Evolutionary conservation across 345 rosid genomes (phyloP).

Genomic region (Salix udensis): DNA sequence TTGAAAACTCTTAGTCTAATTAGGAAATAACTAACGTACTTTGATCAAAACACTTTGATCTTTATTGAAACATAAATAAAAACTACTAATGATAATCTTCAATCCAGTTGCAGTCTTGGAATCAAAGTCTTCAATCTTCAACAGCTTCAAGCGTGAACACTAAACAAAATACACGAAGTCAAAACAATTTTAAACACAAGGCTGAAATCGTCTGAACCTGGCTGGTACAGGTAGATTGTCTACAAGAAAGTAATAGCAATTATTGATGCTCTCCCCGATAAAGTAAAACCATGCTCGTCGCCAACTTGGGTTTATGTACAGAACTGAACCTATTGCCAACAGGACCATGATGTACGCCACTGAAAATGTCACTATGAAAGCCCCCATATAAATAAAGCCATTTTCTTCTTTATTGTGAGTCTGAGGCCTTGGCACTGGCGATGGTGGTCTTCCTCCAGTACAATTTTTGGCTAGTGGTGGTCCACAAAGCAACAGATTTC

Average conservation of each 20-base stretch:
- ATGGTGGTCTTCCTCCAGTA: background rate
- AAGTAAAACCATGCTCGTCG: constrained; percentile 13
- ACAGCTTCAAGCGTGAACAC: no score
- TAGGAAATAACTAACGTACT: no score
- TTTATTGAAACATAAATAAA: no score
- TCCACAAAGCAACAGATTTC: constrained; percentile 27
- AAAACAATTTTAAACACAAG: no score
- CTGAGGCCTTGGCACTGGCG: background rate
- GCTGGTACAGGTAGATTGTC: constrained; percentile 5
- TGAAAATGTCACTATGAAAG: background rate
- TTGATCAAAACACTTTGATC: no score
- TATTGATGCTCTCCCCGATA: background rate
- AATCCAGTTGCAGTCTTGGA: no score
- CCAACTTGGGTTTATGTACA: constrained; percentile 7
- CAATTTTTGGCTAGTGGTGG: constrained; percentile 16
- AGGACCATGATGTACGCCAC: background rate
- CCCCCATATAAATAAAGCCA: background rate
- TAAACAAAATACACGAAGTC: no score
- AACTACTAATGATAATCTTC: no score
- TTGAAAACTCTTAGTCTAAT: no score
- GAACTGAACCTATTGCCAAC: background rate
- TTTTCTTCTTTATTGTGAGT: background rate
- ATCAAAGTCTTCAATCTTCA: no score
- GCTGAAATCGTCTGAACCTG: background rate
- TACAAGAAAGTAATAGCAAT: background rate